A percentile compares a stretch with the other conserved stretches of the same genome.
Evolutionary conservation across 495 filamentous ascomycete species (phyloP).

Genomic region (Aspergillus panamensis): DNA sequence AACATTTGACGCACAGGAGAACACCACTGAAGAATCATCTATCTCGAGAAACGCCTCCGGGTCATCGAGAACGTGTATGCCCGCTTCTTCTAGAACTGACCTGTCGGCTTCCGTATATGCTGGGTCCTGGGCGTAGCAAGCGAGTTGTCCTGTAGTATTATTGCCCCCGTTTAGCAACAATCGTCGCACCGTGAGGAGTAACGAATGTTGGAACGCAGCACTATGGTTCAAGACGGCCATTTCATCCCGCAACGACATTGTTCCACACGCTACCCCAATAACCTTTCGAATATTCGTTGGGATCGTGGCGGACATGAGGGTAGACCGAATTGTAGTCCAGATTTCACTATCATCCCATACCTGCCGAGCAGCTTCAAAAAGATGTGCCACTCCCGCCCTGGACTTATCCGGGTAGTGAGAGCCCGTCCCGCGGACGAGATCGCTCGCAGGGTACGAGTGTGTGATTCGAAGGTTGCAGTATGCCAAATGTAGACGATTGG

Average conservation of each 20-base stretch:
- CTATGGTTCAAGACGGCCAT: not conserved
- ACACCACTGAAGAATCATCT: conserved; percentile 24
- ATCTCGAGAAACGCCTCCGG: conserved; percentile 29
- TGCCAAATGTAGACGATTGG: not conserved
- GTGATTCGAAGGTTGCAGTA: not conserved
- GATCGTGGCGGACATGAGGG: not conserved
- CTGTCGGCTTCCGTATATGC: conserved; percentile 20
- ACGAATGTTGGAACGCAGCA: conserved; percentile 6
- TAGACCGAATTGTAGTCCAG: not conserved
- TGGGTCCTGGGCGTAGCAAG: conserved; percentile 28
- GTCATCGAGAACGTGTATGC: conserved; percentile 23
- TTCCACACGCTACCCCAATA: conserved; percentile 22
- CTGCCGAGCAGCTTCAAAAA: not conserved
- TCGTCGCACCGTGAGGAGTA: not conserved
- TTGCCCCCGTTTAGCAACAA: not conserved
- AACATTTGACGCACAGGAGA: conserved; percentile 24
- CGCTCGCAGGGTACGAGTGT: not conserved
- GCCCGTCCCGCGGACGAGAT: not conserved
- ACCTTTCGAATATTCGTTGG: conserved; percentile 15
- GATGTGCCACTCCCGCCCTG: not conserved
- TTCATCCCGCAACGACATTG: conserved; percentile 5
- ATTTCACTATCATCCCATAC: conserved; percentile 2
- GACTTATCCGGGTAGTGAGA: not conserved
- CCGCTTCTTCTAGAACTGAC: conserved; percentile 8
- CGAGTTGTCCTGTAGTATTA: not conserved